Conservation (phyloP, 352 stramenopile species). For the Globisporangium solare region DNA sequence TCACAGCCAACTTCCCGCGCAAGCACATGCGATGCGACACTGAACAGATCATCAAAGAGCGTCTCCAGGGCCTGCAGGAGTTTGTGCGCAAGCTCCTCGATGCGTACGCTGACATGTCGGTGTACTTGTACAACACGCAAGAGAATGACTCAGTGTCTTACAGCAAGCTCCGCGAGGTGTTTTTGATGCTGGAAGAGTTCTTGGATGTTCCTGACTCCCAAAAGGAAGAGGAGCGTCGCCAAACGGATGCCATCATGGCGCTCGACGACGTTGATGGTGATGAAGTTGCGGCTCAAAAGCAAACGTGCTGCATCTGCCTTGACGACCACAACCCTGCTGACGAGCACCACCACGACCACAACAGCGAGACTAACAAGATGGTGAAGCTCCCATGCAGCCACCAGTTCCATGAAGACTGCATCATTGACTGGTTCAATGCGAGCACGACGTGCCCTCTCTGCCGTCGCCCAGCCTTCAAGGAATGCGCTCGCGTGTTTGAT, state of each 20-base stretch:
- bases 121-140: no score
- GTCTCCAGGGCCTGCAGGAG: slow-evolving; percentile 7
- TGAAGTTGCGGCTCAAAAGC: background rate
- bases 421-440: slow-evolving; percentile 64
- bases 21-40: slow-evolving; percentile 18
- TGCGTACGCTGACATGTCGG: no score
- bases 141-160: slow-evolving; percentile 3
- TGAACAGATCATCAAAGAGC: slow-evolving; percentile 16
- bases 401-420: slow-evolving; percentile 67
- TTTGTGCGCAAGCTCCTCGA: no score
- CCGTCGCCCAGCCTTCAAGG: slow-evolving; percentile 28
- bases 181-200: no score
- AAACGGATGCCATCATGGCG: no score
- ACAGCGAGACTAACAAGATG: slow-evolving; percentile 19
- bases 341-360: background rate
- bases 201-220: no score
- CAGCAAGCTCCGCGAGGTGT: background rate
- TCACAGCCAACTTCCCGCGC: slow-evolving; percentile 16
- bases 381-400: slow-evolving; percentile 47
- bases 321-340: slow-evolving; percentile 7
- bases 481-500: slow-evolving; percentile 32
- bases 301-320: slow-evolving; percentile 22
- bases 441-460: slow-evolving; percentile 58
- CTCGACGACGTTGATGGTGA: no score
- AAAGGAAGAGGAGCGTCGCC: no score